Conservation (phyloP, 495 filamentous ascomycete species). For the Tuber borchii region DNA sequence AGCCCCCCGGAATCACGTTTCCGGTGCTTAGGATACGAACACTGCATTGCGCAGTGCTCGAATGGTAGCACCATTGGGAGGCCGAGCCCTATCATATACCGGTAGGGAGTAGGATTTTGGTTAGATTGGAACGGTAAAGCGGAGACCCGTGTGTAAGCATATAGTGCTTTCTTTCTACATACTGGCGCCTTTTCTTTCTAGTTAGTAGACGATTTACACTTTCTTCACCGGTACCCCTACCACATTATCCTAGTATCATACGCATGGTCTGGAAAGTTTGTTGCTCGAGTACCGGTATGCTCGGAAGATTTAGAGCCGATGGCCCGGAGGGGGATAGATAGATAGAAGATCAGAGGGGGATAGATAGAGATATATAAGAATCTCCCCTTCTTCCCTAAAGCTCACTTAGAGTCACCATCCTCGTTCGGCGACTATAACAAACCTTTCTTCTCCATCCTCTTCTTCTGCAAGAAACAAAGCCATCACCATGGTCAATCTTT, state of each 20-base stretch:
- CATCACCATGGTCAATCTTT: neutral
- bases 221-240: neutral
- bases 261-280: neutral
- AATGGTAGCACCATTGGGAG: neutral
- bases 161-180: neutral
- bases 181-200: neutral
- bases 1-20: neutral
- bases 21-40: too few relatives aligned
- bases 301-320: neutral
- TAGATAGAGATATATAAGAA: neutral
- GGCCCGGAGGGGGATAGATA: neutral
- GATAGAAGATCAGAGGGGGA: too few relatives aligned
- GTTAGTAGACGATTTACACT: neutral
- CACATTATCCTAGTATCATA: neutral
- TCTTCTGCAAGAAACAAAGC: neutral
- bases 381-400: neutral
- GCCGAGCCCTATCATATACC: neutral
- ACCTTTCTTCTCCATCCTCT: neutral
- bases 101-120: neutral
- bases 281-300: neutral
- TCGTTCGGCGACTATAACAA: neutral
- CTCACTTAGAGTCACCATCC: neutral
- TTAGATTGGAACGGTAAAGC: neutral
- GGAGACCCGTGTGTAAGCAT: neutral
- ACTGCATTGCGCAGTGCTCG: neutral